Evolutionary conservation across 2,329 filamentous ascomycete genomes (phyloP), one percentile per base, ranked within the genome.

Genomic region (Ascochyta clinopodiicola): DNA sequence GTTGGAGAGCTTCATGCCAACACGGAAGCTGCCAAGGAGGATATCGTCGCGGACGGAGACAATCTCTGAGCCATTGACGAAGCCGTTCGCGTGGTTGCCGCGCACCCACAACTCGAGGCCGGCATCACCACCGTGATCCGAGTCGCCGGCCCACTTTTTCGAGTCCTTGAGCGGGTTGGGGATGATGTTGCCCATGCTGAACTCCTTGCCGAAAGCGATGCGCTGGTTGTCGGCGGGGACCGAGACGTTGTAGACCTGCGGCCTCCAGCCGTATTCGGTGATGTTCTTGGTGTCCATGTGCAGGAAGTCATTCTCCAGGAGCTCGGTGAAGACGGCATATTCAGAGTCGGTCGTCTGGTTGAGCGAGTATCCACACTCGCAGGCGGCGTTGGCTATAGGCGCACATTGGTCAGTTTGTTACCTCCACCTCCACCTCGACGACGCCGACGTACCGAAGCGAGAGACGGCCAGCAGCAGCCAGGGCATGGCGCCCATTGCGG

Each of bases 311-410:
- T 88, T 88, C 69, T 92, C 89, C 46, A 91, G 74, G 10, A 86
- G 69, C 56, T 92, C 86, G 2, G 88, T 91, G 71, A 90, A 92
- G 47, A 89, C 68, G 36, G 79, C 75, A 42, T 74, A 66, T 6
- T 66, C 54, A 4, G 69, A 61, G 25, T 76, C 74, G 40, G 75
- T 68, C n/a, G 78, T 79, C 35, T 80, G 74, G 57, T 78, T 79
- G 39, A 87, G 74, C 3, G 82, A 82, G 72, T 91, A 93, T 46
- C 90, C 90, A 69, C 90, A 94, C 65, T 89, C 84, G 76, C 90
- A 93, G 58, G 81, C 79, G 5, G 82, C 81, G 37, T 66, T 63
- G 37, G 69, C 75, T 77, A 55, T 22, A 53, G 34, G 50, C 46
- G 43, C 54, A 47, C 44, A 31, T 47, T 47, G 27, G 56, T 61